These are phyloP conservation scores for Alternaria brassicicola DNA, from an alignment of 2,329 filamentous ascomycete species.

Conservation along the genomic window DNA sequence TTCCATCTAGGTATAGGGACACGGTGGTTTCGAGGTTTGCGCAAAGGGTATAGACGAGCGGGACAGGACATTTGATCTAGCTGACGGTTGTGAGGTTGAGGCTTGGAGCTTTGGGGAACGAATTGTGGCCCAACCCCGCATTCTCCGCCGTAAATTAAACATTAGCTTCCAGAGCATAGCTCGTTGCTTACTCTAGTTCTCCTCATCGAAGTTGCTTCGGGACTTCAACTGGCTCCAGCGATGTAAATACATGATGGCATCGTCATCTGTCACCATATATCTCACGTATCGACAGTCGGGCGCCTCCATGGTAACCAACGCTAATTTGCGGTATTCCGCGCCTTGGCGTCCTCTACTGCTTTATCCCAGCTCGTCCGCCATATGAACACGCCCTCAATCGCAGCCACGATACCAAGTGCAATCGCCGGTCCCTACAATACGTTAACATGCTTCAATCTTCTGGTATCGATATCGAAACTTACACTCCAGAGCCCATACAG, in stretches of 20 bases:
- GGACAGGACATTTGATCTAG: constrained; percentile 20
- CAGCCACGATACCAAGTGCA: constrained; percentile 67
- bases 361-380: constrained; percentile 61
- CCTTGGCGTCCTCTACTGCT: constrained; percentile 65
- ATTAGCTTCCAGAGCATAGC: background rate
- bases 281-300: too few relatives aligned
- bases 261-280: too few relatives aligned
- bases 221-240: background rate
- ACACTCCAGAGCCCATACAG: constrained; percentile 77
- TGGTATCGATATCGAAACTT: constrained; percentile 18
- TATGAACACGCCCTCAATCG: constrained; percentile 64
- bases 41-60: constrained; percentile 37
- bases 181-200: background rate
- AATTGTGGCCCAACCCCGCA: background rate
- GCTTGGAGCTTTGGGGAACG: background rate
- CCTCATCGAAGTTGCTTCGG: background rate
- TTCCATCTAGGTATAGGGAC: constrained; percentile 44
- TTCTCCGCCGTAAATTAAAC: background rate
- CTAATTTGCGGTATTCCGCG: constrained; percentile 55
- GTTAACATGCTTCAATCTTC: constrained; percentile 8
- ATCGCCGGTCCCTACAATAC: constrained; percentile 56
- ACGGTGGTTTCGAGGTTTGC: constrained; percentile 40
- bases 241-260: background rate
- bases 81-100: background rate
- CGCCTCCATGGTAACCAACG: background rate